A percentile compares a stretch with the other conserved stretches of the same genome.
Evolutionary conservation across 208 protist species (phyloP).

Genomic region (Trypanosoma boissoni): DNA sequence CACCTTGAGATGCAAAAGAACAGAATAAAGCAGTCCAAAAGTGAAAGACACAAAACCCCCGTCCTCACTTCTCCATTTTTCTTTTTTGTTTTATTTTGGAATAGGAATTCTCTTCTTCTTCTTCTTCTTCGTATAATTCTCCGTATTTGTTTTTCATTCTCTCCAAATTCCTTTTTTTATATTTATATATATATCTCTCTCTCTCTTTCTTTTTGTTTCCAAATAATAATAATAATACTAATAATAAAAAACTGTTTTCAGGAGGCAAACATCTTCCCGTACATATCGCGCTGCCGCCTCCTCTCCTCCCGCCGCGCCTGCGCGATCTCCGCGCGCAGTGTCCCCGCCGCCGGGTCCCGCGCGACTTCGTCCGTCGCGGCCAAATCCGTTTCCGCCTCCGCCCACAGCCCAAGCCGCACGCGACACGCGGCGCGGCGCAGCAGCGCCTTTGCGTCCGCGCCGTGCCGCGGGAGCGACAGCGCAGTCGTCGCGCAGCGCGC

Average conservation of each 20-base stretch:
- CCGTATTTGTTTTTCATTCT: no score
- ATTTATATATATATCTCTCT: no score
- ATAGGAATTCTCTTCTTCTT: no score
- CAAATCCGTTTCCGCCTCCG: conserved; percentile 42
- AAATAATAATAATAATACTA: neutral
- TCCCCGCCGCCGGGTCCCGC: conserved; percentile 20
- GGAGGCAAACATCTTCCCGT: conserved; percentile 58
- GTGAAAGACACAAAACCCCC: no score
- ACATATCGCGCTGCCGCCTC: conserved; percentile 45
- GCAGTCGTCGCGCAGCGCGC: conserved; percentile 39
- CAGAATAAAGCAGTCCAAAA: no score
- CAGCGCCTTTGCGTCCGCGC: conserved; percentile 46
- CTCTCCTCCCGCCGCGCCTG: conserved; percentile 16
- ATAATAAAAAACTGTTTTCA: neutral
- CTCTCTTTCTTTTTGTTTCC: no score
- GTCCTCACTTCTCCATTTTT: no score
- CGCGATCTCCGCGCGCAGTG: conserved; percentile 20
- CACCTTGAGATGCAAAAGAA: no score
- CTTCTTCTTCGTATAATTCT: no score
- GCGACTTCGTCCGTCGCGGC: conserved; percentile 1
- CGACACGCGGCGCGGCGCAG: conserved; percentile 52
- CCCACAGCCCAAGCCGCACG: conserved; percentile 28
- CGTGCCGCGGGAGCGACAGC: conserved; percentile 23
- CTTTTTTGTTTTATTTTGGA: no score
- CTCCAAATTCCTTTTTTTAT: no score